Conservation (phyloP, 2,329 filamentous ascomycete genomes). For the Colletotrichum liaoningense region DNA sequence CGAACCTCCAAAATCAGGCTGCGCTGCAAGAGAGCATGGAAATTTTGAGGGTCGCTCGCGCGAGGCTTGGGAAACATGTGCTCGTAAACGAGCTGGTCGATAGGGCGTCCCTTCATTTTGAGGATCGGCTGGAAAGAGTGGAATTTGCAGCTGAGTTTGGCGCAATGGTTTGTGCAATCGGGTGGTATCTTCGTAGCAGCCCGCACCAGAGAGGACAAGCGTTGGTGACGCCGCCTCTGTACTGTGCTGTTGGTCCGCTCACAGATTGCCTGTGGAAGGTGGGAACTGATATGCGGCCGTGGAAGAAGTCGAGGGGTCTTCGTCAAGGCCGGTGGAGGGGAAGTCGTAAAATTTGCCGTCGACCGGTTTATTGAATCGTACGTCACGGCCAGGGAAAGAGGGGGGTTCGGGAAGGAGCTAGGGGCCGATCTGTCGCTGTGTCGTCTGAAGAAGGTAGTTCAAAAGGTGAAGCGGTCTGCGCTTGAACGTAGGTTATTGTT, state of each 20-base stretch:
- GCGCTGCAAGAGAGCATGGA: conserved; percentile 76
- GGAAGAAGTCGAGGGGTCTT: neutral
- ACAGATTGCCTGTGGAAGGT: neutral
- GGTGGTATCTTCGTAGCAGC: neutral
- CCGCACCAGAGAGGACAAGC: neutral
- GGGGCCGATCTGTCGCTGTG: conserved; percentile 13
- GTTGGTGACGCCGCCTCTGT: neutral
- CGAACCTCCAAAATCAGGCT: conserved; percentile 82
- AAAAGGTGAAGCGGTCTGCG: conserved; percentile 22
- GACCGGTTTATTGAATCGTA: neutral
- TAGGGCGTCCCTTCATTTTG: conserved; percentile 76
- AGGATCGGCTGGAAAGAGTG: neutral
- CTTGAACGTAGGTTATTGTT: neutral
- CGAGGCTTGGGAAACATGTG: conserved; percentile 78
- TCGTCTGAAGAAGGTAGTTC: conserved; percentile 27
- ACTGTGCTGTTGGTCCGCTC: neutral
- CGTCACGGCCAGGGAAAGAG: conserved; percentile 21
- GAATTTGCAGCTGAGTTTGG: neutral
- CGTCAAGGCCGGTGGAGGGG: neutral
- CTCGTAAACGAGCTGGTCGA: conserved; percentile 80
- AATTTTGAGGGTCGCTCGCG: conserved; percentile 76
- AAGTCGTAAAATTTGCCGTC: neutral
- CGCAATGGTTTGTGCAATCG: conserved; percentile 8
- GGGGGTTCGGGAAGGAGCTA: conserved; percentile 28
- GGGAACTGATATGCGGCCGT: neutral